These are phyloP conservation scores for Aphanocladium album DNA, from an alignment of 2,329 filamentous ascomycete genomes.

Conservation along the genomic window DNA sequence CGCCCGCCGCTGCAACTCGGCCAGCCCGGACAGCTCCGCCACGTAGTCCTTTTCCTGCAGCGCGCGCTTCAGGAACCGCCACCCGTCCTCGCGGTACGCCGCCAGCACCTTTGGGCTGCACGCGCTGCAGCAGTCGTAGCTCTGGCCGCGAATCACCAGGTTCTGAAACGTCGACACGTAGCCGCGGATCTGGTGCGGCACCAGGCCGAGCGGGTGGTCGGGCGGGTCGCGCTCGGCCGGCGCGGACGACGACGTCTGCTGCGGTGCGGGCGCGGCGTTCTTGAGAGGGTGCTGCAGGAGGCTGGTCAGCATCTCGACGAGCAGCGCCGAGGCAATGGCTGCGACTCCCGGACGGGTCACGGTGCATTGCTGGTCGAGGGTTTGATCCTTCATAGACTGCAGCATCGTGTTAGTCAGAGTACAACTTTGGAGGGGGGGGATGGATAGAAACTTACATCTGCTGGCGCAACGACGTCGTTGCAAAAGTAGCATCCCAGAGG, in stretches of 20 bases:
- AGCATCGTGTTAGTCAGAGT: constrained; percentile 8
- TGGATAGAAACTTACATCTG: constrained; percentile 63
- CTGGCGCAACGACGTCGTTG: constrained; percentile 92
- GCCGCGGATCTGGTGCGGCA: constrained; percentile 77
- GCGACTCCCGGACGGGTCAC: constrained; percentile 92
- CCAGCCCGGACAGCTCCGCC: constrained; percentile 67
- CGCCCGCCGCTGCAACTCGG: constrained; percentile 61
- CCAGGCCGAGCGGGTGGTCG: constrained; percentile 59
- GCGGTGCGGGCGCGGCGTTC: constrained; percentile 56
- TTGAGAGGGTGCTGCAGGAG: constrained; percentile 79
- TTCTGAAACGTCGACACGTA: constrained; percentile 72
- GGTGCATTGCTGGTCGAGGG: constrained; percentile 95
- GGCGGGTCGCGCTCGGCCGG: constrained; percentile 49
- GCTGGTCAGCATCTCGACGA: constrained; percentile 86
- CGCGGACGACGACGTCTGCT: constrained; percentile 30
- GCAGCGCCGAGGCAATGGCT: constrained; percentile 81
- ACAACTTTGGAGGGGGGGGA: background rate
- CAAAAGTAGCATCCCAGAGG: constrained; percentile 96
- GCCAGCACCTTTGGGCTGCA: constrained; percentile 67
- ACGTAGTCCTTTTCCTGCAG: constrained; percentile 73
- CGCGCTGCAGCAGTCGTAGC: constrained; percentile 77
- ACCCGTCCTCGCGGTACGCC: constrained; percentile 63
- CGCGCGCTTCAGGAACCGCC: constrained; percentile 72
- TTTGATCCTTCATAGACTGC: constrained; percentile 88
- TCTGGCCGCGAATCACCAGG: constrained; percentile 65